Percentiles rank a stretch among this genome's conserved stretches.
Evolutionary conservation across 108 stramenopile genomes (phyloP).

Genomic region (Mayamaea pseudoterrestris): DNA sequence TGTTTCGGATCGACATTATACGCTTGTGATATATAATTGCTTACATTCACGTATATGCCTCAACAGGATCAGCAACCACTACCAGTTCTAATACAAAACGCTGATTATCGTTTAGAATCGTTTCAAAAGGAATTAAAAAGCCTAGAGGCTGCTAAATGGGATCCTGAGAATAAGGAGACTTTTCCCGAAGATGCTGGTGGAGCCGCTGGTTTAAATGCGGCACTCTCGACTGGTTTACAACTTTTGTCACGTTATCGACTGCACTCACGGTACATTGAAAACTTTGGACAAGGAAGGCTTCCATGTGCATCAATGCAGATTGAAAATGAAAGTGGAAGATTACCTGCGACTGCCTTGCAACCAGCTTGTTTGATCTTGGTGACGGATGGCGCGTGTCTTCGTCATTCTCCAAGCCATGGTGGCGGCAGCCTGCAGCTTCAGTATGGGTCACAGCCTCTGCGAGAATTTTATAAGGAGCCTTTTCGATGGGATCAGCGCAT

Average conservation of each 20-base stretch:
- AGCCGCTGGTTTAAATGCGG: constrained; percentile 48
- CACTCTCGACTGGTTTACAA: constrained; percentile 55
- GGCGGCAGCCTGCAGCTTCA: constrained; percentile 60
- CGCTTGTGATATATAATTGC: too few relatives aligned
- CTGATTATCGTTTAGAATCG: constrained; percentile 29
- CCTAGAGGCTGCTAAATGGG: constrained; percentile 37
- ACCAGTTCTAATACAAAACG: too few relatives aligned
- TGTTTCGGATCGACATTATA: too few relatives aligned
- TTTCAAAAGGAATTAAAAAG: constrained; percentile 67
- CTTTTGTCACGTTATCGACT: constrained; percentile 66
- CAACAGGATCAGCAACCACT: too few relatives aligned
- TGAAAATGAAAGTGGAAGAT: constrained; percentile 14
- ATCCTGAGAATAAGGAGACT: constrained; percentile 7
- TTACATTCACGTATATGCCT: too few relatives aligned
- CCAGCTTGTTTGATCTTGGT: constrained; percentile 69
- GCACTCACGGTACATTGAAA: constrained; percentile 44
- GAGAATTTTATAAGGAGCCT: constrained; percentile 68
- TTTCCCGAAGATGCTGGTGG: constrained; percentile 77
- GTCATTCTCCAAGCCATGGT: constrained; percentile 36
- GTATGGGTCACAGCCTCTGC: constrained; percentile 49
- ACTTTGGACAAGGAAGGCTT: constrained; percentile 68
- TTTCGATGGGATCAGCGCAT: constrained; percentile 83
- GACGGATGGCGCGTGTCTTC: constrained; percentile 70
- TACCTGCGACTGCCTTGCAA: constrained; percentile 40
- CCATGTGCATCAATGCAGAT: constrained; percentile 42